Base-by-base conservation (phyloP, 2,329 filamentous ascomycete species). In the Zasmidium angulare region DNA sequence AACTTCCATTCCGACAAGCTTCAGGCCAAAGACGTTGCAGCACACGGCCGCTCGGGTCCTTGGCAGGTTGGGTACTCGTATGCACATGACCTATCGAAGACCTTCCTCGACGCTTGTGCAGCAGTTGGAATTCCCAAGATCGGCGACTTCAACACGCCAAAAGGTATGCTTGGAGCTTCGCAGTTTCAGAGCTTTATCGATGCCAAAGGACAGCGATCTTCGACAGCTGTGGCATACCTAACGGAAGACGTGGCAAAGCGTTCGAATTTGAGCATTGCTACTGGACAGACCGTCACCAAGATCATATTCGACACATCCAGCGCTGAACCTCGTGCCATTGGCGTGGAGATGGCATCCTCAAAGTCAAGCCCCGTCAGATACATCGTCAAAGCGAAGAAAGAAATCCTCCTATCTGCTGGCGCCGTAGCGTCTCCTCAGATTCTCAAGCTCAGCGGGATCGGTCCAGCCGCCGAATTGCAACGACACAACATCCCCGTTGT, bases 371-470 rank as follows among this genome's bases (percentile, higher is more conserved):
- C 50, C 63, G 55, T 58, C 66, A 50, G 52, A 47, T 70, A 56
- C 49, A 54, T 1, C 22, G 55, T 76, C 40, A 65, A 61, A n/a
- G 64, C 64, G 2, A 67, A 67, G 1, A 74, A 75, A 48, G 77
- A 79, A 57, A 71, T 79, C 43, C 73, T 80, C 49, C 60, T 79
- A 7, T 74, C 66, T 11, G 68, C 72, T n/a, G 78, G 77, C 17
- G 68, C 75, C 6, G 64, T 79, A 2, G 72, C 76, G 31, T 72
- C 71, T 1, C 78, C 78, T 0, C 72, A 73, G 36, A 79, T 86
- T 47, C 79, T 86, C 74, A 77, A 85, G 57, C 78, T 83, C 63
- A 85, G 83, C 3, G 84, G 84, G 40, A 74, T 86, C 47, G 84
- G 84, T 29, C 82, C 84, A 48, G 78, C 79, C 63, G 74, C 77